A percentile compares a stretch with the other conserved stretches of the same genome.
Evolutionary conservation across 176 grass and related monocot species (phyloP).

Genomic region (Saccharum officinarum): DNA sequence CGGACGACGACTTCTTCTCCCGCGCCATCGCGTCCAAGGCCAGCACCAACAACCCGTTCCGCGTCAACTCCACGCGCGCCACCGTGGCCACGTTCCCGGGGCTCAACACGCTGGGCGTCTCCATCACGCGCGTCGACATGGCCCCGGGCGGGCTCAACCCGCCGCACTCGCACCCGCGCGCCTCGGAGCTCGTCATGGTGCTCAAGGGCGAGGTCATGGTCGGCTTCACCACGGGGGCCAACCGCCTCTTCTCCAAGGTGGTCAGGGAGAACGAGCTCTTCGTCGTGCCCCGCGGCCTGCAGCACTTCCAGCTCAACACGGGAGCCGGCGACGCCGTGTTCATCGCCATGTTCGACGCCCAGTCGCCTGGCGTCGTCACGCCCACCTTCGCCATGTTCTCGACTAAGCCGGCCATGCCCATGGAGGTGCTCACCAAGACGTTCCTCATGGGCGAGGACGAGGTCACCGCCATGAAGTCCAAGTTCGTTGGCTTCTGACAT

Average conservation of each 20-base stretch:
- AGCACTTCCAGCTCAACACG: conserved; percentile 72
- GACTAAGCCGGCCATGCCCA: conserved; percentile 49
- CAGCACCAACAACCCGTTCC: conserved; percentile 56
- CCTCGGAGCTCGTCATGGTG: conserved; percentile 64
- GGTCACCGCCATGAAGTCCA: conserved; percentile 39
- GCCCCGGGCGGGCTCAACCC: conserved; percentile 60
- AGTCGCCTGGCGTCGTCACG: conserved; percentile 48
- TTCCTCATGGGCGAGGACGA: conserved; percentile 52
- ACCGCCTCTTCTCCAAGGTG: conserved; percentile 48
- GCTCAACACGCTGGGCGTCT: conserved; percentile 74
- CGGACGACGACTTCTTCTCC: conserved; percentile 56
- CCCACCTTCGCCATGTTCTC: conserved; percentile 57
- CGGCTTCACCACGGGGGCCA: conserved; percentile 47
- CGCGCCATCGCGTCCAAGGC: conserved; percentile 21
- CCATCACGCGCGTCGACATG: conserved; percentile 61
- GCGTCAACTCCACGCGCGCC: conserved; percentile 56
- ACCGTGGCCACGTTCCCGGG: conserved; percentile 46
- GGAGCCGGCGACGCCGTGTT: conserved; percentile 42
- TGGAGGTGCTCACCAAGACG: conserved; percentile 64
- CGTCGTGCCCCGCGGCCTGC: conserved; percentile 53
- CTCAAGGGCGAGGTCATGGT: conserved; percentile 57
- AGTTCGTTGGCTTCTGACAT: conserved; percentile 39
- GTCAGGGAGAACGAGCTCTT: conserved; percentile 55
- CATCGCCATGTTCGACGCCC: conserved; percentile 54
- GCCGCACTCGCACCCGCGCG: conserved; percentile 70